A percentile compares a stretch with the other conserved stretches of the same genome.
Conservation (phyloP, 805 yeast species). For the Wickerhamiella brachini region DNA sequence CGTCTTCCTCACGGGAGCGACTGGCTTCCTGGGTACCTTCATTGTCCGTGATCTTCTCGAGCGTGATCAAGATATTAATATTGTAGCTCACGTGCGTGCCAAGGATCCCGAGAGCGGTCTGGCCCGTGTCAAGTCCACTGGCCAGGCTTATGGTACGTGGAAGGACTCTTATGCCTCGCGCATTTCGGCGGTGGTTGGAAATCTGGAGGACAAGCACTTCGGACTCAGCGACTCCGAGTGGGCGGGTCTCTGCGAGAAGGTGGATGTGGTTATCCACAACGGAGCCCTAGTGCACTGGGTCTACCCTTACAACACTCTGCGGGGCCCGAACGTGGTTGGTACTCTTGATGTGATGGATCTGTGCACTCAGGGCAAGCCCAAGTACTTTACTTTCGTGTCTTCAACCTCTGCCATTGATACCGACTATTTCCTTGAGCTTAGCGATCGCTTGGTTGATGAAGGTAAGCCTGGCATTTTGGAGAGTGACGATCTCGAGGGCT, state of each 20-base stretch:
- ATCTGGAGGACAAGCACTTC: constrained; percentile 56
- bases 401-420: constrained; percentile 90
- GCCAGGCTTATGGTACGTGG: constrained; percentile 76
- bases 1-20: constrained; percentile 86
- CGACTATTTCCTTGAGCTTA: constrained; percentile 59
- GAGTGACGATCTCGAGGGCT: constrained; percentile 69
- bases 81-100: constrained; percentile 89
- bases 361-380: constrained; percentile 69
- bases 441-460: constrained; percentile 51
- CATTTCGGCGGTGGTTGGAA: constrained; percentile 70
- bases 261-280: constrained; percentile 84
- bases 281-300: constrained; percentile 99
- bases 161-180: constrained; percentile 40
- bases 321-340: constrained; percentile 87
- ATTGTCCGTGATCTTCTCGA: constrained; percentile 63
- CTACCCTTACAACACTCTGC: constrained; percentile 76
- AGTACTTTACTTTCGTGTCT: constrained; percentile 79
- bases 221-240: constrained; percentile 52
- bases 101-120: constrained; percentile 50
- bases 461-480: constrained; percentile 70
- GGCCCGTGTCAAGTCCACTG: constrained; percentile 61
- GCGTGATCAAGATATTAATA: constrained; percentile 40
- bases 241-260: constrained; percentile 37
- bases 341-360: constrained; percentile 72
- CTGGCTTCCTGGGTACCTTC: constrained; percentile 93